Base-by-base conservation (phyloP, 2,329 filamentous ascomycete genomes). In the Alternaria triticina region DNA sequence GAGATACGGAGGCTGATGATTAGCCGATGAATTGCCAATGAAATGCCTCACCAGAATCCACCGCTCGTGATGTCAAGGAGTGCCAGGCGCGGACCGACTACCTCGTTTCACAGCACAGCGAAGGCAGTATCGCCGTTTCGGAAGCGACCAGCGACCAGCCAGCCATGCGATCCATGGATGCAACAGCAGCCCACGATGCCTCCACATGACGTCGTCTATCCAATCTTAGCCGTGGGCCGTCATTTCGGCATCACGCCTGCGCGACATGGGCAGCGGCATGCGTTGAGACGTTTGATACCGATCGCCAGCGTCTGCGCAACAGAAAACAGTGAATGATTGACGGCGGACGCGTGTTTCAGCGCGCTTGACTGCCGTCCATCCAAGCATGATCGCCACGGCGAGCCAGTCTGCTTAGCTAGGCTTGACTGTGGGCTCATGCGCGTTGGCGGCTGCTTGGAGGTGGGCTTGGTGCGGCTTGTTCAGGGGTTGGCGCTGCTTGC, bases 371-470 rank as follows among this genome's bases (percentile, higher is more conserved):
- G 40, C 59, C 33, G 61, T 59, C 36, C 36, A 59, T 64, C 64
- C 62, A 67, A 65, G 68, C 66, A 62, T 57, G 57, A 46, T 60
- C 57, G 57, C 50, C 62, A 62, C 54, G 62, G 57, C 63, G 52
- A 54, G 51, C 49, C 25, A 47, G 23, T 15, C 47, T 54, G 22
- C 54, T 57, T 57, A 60, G 50, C 45, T 33, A 51, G 49, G 52
- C 54, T 62, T 58, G 50, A 30, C 9, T 13, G 47, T n/a, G 17
- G 52, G 49, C 45, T 59, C 55, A 43, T 44, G 45, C 54, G 44
- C 28, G 22, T 25, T 52, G 49, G 49, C 49, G 28, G 30, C 49
- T 52, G 20, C 49, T 52, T 52, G 30, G 49, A 23, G 6, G 30
- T 52, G 30, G 49, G 20, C 54, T 62, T 65, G 59, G 62, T 36